These are phyloP conservation scores for Malbranchea cinnamomea DNA, from an alignment of 2,329 filamentous ascomycete species.

Conservation along the genomic window DNA sequence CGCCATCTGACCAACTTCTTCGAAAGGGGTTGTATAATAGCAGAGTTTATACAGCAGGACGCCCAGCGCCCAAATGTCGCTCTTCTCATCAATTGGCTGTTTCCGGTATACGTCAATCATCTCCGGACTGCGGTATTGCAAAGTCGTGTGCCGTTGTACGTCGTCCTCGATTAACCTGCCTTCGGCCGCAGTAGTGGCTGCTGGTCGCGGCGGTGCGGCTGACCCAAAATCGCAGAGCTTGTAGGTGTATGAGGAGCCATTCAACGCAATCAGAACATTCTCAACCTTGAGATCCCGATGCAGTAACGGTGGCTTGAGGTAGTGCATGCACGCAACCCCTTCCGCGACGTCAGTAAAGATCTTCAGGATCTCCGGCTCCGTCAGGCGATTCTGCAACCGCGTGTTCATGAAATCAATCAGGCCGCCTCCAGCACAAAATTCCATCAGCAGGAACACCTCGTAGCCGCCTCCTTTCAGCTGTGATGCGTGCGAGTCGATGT, in stretches of 20 bases:
- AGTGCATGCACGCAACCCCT: slow-evolving; percentile 97
- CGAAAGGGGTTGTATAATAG: slow-evolving; percentile 97
- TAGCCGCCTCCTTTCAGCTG: slow-evolving; percentile 86
- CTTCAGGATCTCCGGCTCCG: slow-evolving; percentile 90
- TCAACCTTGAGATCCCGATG: slow-evolving; percentile 96
- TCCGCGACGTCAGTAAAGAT: slow-evolving; percentile 95
- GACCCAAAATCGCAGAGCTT: slow-evolving; percentile 98
- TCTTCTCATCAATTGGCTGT: slow-evolving; percentile 94
- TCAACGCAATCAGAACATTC: slow-evolving; percentile 76
- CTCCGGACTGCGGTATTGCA: slow-evolving; percentile 94
- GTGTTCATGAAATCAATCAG: slow-evolving; percentile 99
- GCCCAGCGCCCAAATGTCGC: slow-evolving; percentile 93
- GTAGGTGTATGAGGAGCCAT: slow-evolving; percentile 56
- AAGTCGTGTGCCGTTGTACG: slow-evolving; percentile 87
- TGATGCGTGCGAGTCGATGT: slow-evolving; percentile 95
- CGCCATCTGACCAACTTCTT: slow-evolving; percentile 92
- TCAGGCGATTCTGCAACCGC: slow-evolving; percentile 83
- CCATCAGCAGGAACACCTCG: slow-evolving; percentile 97
- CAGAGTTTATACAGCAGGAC: slow-evolving; percentile 95
- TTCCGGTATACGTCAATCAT: slow-evolving; percentile 98
- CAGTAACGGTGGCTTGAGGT: slow-evolving; percentile 80
- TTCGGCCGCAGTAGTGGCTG: slow-evolving; percentile 73
- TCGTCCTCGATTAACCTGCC: slow-evolving; percentile 91
- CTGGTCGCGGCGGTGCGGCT: slow-evolving; percentile 65
- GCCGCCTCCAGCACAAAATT: slow-evolving; percentile 86